Conservation (phyloP, 2,329 filamentous ascomycete species). For the Alternaria panax region DNA sequence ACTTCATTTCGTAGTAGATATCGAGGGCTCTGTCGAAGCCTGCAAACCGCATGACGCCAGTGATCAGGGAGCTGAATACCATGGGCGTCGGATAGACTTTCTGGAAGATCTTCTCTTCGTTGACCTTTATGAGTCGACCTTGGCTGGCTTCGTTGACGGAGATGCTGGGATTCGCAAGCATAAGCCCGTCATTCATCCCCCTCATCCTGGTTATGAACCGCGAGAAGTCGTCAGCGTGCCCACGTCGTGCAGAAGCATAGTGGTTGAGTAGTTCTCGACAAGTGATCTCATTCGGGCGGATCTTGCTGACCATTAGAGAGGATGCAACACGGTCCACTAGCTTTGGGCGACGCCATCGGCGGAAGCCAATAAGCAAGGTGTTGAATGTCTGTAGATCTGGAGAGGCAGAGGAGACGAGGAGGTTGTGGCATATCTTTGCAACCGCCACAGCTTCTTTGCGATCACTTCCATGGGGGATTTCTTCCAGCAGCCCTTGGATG, state of each 20-base stretch:
- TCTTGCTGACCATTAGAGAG: slow-evolving; percentile 46
- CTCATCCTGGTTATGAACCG: slow-evolving; percentile 53
- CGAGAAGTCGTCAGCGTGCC: slow-evolving; percentile 41
- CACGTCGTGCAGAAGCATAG: slow-evolving; percentile 45
- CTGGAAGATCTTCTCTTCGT: slow-evolving; percentile 49
- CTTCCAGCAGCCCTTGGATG: slow-evolving; percentile 32
- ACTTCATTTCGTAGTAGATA: slow-evolving; percentile 53
- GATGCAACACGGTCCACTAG: slow-evolving; percentile 42
- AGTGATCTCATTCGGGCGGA: slow-evolving; percentile 57
- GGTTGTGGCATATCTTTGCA: slow-evolving; percentile 64
- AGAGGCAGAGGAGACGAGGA: slow-evolving; percentile 67
- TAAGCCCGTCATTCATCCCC: slow-evolving; percentile 49
- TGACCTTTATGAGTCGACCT: slow-evolving; percentile 35
- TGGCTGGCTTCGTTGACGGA: slow-evolving; percentile 44
- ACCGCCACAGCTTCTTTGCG: slow-evolving; percentile 25
- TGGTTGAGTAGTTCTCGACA: slow-evolving; percentile 52
- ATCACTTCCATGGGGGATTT: slow-evolving; percentile 21
- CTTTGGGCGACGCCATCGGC: slow-evolving; percentile 32
- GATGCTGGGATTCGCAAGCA: slow-evolving; percentile 51
- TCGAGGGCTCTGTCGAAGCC: slow-evolving; percentile 55
- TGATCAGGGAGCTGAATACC: slow-evolving; percentile 53
- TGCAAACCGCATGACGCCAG: slow-evolving; percentile 54
- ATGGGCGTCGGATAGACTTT: slow-evolving; percentile 54
- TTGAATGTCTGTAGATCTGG: slow-evolving; percentile 76
- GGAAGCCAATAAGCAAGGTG: slow-evolving; percentile 71